Conservation (phyloP, 495 filamentous ascomycete species). For the Daldinia loculata region DNA sequence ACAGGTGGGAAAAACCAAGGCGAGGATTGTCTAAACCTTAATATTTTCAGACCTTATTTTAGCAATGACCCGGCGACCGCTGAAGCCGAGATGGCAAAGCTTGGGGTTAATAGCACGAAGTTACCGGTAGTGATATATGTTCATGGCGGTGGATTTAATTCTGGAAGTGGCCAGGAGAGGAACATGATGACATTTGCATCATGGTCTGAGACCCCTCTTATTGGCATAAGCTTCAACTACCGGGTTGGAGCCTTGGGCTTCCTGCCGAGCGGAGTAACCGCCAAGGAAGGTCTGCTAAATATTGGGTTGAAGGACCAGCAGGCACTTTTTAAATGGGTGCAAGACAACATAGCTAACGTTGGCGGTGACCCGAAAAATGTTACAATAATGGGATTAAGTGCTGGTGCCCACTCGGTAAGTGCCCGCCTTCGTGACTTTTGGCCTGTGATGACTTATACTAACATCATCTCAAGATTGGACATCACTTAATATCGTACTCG, state of each 20-base stretch:
- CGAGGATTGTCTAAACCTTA: conserved; percentile 63
- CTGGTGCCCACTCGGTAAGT: conserved; percentile 70
- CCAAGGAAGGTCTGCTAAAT: conserved; percentile 67
- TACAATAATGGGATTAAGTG: conserved; percentile 72
- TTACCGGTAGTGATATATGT: conserved; percentile 69
- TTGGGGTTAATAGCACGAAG: conserved; percentile 44
- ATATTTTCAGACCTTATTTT: conserved; percentile 56
- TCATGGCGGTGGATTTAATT: conserved; percentile 64
- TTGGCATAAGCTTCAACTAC: conserved; percentile 74
- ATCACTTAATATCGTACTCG: conserved; percentile 67
- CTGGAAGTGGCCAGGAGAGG: conserved; percentile 52
- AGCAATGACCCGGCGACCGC: conserved; percentile 38
- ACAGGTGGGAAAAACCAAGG: conserved; percentile 44
- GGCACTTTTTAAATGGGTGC: conserved; percentile 70
- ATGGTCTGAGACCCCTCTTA: conserved; percentile 61
- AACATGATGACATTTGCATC: conserved; percentile 63
- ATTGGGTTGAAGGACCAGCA: conserved; percentile 75
- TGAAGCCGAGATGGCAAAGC: conserved; percentile 34
- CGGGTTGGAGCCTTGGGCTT: conserved; percentile 75
- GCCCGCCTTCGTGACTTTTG: not conserved
- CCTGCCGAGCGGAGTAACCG: conserved; percentile 61
- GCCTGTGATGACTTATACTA: conserved; percentile 9
- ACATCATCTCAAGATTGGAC: conserved; percentile 61
- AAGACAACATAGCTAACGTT: conserved; percentile 66
- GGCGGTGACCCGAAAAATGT: conserved; percentile 70